These are phyloP conservation scores for Dioscorea dumetorum DNA, from an alignment of 106 monocot genomes.

Conservation along the genomic window DNA sequence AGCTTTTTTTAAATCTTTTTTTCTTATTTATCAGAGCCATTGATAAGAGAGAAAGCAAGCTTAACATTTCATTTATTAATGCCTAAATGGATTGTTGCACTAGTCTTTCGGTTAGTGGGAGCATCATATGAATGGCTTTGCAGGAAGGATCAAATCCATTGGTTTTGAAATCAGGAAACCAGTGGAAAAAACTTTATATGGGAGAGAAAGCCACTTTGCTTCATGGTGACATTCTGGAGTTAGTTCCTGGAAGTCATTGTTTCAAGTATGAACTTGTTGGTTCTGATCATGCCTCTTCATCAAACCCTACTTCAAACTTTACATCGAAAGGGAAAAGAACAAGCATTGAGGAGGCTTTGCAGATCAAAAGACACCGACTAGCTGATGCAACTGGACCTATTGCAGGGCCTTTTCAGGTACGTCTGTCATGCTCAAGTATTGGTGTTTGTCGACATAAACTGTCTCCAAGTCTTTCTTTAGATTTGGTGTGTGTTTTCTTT, in stretches of 20 bases:
- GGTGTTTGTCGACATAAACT: neutral
- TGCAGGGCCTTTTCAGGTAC: slow-evolving; percentile 45
- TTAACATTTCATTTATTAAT: too few species aligned
- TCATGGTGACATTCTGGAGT: slow-evolving; percentile 78
- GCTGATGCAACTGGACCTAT: slow-evolving; percentile 32
- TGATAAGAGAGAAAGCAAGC: too few species aligned
- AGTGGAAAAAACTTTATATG: slow-evolving; percentile 48
- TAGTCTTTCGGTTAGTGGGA: too few species aligned
- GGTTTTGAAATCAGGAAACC: slow-evolving; percentile 30
- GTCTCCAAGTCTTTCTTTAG: too few species aligned
- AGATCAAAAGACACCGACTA: slow-evolving; percentile 29
- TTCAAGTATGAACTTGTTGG: slow-evolving; percentile 50
- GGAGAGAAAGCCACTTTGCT: slow-evolving; percentile 41
- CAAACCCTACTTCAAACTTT: slow-evolving; percentile 10
- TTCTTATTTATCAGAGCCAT: too few species aligned
- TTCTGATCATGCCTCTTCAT: slow-evolving; percentile 16
- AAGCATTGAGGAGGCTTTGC: slow-evolving; percentile 13
- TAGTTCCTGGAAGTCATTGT: slow-evolving; percentile 73
- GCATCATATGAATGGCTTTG: slow-evolving; percentile 3
- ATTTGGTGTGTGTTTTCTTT: too few species aligned
- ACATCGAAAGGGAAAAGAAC: slow-evolving; percentile 23
- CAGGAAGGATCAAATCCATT: slow-evolving; percentile 93
- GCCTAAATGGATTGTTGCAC: too few species aligned
- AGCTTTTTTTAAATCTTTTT: too few species aligned
- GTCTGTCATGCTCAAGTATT: neutral